A percentile compares a stretch with the other conserved stretches of the same genome.
phyloP scores from a whole-genome alignment of 2,329 filamentous ascomycete genomes.

The Colletotrichum sojae region DNA sequence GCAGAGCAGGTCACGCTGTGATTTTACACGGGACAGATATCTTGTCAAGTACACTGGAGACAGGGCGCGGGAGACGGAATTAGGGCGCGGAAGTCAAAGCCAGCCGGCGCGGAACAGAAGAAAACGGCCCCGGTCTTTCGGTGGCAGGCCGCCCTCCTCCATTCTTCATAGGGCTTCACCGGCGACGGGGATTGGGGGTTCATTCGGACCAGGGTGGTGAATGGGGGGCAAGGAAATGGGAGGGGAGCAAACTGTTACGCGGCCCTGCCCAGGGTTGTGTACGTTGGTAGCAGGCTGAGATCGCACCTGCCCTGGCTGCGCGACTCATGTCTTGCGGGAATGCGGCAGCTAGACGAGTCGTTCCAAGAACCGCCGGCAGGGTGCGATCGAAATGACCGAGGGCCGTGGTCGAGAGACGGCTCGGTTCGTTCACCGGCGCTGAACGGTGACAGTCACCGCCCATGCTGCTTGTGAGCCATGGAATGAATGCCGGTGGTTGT shows the following conservation, averaged over 20 bases:
- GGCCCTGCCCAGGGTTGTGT: conserved; percentile 25
- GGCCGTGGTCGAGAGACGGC: not conserved
- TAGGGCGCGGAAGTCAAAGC: conserved; percentile 14
- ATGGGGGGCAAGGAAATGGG: conserved; percentile 16
- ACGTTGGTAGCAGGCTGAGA: conserved; percentile 28
- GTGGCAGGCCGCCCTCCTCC: not conserved
- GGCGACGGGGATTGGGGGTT: conserved; percentile 15
- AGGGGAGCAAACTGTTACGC: conserved; percentile 20
- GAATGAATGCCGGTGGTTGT: not conserved
- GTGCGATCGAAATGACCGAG: conserved; percentile 12
- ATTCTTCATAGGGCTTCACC: conserved; percentile 35
- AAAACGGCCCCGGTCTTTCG: conserved; percentile 14
- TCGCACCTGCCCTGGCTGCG: conserved; percentile 19
- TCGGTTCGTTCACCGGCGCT: conserved; percentile 1
- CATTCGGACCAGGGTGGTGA: not conserved
- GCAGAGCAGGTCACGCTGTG: not conserved
- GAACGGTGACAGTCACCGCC: conserved; percentile 20
- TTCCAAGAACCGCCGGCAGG: conserved; percentile 6
- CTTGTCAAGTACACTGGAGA: not conserved
- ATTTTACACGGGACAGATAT: not conserved
- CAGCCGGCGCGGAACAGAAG: conserved; percentile 19
- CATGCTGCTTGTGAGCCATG: conserved; percentile 12
- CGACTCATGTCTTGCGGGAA: conserved; percentile 35
- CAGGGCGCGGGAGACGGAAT: conserved; percentile 22
- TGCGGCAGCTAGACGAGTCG: conserved; percentile 23